Base-by-base conservation (phyloP, 495 filamentous ascomycete genomes). In the Tuber calosporum region DNA sequence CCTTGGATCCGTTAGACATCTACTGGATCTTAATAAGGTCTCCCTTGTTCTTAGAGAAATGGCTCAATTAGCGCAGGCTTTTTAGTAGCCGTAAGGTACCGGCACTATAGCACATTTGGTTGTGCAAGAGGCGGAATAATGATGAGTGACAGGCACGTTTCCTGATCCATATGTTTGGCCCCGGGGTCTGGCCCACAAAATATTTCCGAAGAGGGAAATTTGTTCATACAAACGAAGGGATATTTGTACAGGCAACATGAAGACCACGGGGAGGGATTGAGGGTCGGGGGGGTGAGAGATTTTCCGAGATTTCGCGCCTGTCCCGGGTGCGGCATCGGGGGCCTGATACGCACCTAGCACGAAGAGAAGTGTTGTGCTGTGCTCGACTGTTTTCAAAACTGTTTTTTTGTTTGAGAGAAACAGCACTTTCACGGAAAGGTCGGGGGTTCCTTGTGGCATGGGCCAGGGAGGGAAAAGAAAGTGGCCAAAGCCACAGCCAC, bases 91-190 rank as follows among this genome's bases (percentile, higher is more conserved):
- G 53, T n/a, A 62, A 62, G 53, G 53, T 62, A 62, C 9, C 53
- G n/a, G 13, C 26, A 34, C 3, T 62, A 15, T 4, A 62, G 34
- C 53, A 8, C n/a, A n/a, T 62, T 17, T 4, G 53, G 9, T 62
- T 62, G 53, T 62, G 53, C 26, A 15, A 17, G 53, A 34, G 26
- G 26, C 34, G 4, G 48, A 58, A 62, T 62, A 30, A 13, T 1
- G 26, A 34, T 62, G 53, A 62, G 53, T 62, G 53, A 62, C 53
- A 62, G 53, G 53, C 26, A 62, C 53, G 34, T 34, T 62, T 62
- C 53, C 53, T 62, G 13, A 62, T 62, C 53, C 26, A 62, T 15
- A 62, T 62, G n/a, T 62, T 62, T 62, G 1, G 26, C 7, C 53
- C 53, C 26, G 26, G 53, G 53, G 26, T 53, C 45, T n/a, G 45